Evolutionary conservation across 345 rosid species (phyloP).

Genomic region (Gossypium ekmanianum): DNA sequence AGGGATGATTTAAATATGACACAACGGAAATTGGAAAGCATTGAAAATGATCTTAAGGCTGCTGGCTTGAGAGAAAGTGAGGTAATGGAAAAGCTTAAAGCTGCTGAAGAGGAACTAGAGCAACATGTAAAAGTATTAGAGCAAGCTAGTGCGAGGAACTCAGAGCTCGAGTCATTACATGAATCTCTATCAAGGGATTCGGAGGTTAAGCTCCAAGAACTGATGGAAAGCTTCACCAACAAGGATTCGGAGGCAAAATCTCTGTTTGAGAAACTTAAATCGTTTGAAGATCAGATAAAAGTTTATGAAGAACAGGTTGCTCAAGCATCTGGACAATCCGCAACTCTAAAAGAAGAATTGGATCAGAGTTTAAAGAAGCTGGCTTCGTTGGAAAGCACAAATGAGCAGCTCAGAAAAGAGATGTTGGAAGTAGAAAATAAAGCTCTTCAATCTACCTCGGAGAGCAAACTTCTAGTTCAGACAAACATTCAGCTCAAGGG

Average conservation of each 20-base stretch:
- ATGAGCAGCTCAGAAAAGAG: conserved; percentile 61
- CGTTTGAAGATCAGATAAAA: conserved; percentile 55
- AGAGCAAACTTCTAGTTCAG: conserved; percentile 63
- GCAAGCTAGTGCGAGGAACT: conserved; percentile 45
- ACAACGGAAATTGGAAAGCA: conserved; percentile 55
- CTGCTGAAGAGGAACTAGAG: conserved; percentile 65
- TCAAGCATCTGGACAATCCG: conserved; percentile 48
- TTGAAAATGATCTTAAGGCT: conserved; percentile 62
- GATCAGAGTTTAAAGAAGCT: conserved; percentile 49
- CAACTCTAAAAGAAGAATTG: conserved; percentile 65
- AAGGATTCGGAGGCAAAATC: conserved; percentile 75
- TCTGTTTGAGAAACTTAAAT: conserved; percentile 55
- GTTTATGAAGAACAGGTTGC: conserved; percentile 58
- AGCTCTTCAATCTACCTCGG: conserved; percentile 53
- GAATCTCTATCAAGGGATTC: conserved; percentile 57
- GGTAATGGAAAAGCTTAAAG: conserved; percentile 63
- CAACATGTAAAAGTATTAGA: conserved; percentile 53
- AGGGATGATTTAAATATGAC: conserved; percentile 61
- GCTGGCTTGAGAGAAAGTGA: conserved; percentile 63
- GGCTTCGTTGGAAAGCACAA: conserved; percentile 50
- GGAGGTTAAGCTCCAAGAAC: conserved; percentile 61
- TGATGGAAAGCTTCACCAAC: conserved; percentile 45
- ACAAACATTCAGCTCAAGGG: conserved; percentile 76
- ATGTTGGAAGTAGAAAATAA: conserved; percentile 53
- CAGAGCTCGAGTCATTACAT: conserved; percentile 64